Conservation (phyloP, 163 green algal genomes). For the Chloromonas sp. region DNA sequence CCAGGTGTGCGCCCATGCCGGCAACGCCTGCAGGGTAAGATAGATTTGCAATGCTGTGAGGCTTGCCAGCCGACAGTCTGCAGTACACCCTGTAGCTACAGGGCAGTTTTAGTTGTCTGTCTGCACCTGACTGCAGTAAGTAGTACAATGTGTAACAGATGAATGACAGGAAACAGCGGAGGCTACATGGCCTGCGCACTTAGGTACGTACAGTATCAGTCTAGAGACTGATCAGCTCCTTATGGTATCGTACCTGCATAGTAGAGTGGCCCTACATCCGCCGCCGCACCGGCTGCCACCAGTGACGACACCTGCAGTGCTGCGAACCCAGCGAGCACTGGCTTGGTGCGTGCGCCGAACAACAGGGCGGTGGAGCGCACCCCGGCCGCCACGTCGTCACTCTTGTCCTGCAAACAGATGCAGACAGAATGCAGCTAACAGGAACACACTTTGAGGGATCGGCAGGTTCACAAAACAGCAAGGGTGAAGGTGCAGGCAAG, state of each 20-base stretch:
- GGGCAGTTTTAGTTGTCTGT: too few relatives aligned
- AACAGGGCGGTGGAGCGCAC: constrained; percentile 91
- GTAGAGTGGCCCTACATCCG: background rate
- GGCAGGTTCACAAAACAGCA: background rate
- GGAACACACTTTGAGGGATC: background rate
- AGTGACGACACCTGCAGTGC: background rate
- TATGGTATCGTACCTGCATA: background rate
- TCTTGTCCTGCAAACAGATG: constrained; percentile 64
- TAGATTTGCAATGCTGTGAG: too few relatives aligned
- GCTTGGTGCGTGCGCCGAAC: constrained; percentile 69
- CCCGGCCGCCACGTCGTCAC: constrained; percentile 71
- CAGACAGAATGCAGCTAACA: background rate
- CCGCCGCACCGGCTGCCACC: background rate
- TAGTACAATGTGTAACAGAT: too few relatives aligned
- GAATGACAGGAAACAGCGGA: too few relatives aligned
- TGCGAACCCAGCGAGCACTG: constrained; percentile 1
- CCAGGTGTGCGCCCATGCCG: constrained; percentile 58
- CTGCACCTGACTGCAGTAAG: too few relatives aligned
- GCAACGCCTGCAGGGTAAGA: constrained; percentile 30
- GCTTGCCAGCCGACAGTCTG: too few relatives aligned
- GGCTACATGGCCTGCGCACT: too few relatives aligned
- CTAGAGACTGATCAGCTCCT: too few relatives aligned
- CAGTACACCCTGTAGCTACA: too few relatives aligned
- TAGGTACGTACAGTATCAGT: too few relatives aligned
- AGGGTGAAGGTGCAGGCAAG: too few relatives aligned